Percentiles rank a stretch among this genome's conserved stretches.
phyloP scores from a whole-genome alignment of 805 yeast species.

The Cyberlindnera samutprakarnensis region DNA sequence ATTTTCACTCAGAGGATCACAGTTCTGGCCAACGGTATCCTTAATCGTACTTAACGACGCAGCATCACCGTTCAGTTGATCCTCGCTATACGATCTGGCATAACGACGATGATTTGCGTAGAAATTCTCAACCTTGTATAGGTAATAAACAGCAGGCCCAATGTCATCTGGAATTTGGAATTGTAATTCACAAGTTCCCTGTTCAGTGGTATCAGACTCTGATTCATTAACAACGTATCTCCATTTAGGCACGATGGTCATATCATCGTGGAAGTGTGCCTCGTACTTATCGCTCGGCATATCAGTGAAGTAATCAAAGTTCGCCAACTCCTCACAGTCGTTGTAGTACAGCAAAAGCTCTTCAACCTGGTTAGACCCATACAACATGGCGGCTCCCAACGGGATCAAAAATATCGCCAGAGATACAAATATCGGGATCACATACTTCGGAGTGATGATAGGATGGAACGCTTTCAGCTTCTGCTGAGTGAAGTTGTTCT shows the following conservation, averaged over 20 bases:
- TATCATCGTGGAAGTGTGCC: slow-evolving; percentile 47
- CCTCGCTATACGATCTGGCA: slow-evolving; percentile 80
- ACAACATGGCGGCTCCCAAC: slow-evolving; percentile 77
- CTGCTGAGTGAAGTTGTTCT: slow-evolving; percentile 70
- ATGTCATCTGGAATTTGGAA: slow-evolving; percentile 69
- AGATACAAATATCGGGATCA: slow-evolving; percentile 69
- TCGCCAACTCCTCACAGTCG: slow-evolving; percentile 52
- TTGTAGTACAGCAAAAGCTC: slow-evolving; percentile 70
- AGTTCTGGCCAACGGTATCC: slow-evolving; percentile 40
- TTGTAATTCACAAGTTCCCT: slow-evolving; percentile 59
- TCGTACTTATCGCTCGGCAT: slow-evolving; percentile 53
- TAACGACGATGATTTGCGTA: slow-evolving; percentile 93
- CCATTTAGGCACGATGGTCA: slow-evolving; percentile 57
- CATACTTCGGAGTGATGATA: slow-evolving; percentile 82
- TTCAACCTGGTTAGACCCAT: slow-evolving; percentile 65
- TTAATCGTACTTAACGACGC: slow-evolving; percentile 47
- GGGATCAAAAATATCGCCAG: slow-evolving; percentile 83
- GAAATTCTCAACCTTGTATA: slow-evolving; percentile 82
- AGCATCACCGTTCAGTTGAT: slow-evolving; percentile 73
- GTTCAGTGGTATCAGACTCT: slow-evolving; percentile 38
- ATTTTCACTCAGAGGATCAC: slow-evolving; percentile 57
- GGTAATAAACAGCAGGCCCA: slow-evolving; percentile 66
- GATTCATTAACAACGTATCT: slow-evolving; percentile 36
- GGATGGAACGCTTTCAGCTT: slow-evolving; percentile 57
- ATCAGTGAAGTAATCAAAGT: slow-evolving; percentile 31